Base-by-base conservation (phyloP, 257 asterid genomes). In the Petunia axillaris region DNA sequence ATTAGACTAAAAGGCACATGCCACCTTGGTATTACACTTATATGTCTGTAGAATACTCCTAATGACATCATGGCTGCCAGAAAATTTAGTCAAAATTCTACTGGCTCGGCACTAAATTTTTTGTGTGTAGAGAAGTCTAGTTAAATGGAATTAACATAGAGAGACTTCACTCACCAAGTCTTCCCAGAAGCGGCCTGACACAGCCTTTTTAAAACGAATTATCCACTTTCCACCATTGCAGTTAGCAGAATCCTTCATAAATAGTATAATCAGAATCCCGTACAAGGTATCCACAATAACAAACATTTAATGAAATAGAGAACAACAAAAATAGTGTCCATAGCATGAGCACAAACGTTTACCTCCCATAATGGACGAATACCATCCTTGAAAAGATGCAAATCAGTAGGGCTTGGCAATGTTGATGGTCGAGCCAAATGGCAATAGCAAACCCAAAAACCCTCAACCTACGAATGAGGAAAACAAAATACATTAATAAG, bases 361-460 rank as follows among this genome's bases (percentile, higher is more conserved):
- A 93, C 98, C 99, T 95, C 99, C 98, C 99, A 95, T 59, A 93
- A 81, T 13, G 99, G 99, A 76, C 97, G 97, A 60, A 92, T 95
- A 60, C 99, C 98, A 14, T 89, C 99, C 91, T 95, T 95, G 90
- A 95, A 93, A 60, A 95, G 91, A 90, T 95, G 98, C 87, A 95
- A 85, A 89, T 95, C 99, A 65, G 97, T 91, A 48, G 98, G 99
- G 88, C 89, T 85, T 10, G 99, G 99, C 82, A 95, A 84, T 36
- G 92, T 55, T 14, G 97, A 87, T 58, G 99, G 90, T 35, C 95
- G 97, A 64, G 94, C 95, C 82, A 95, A 82, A 86, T 92, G 97
- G 82, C 98, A 95, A 80, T 95, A 95, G 88, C 97, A 87, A 73
- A 91, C 93, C 99, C 98, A 95, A 81, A 95, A 95, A 46, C 90